Percentiles rank a stretch among this genome's conserved stretches.
Conservation (phyloP, 345 rosid species). For the Litchi chinensis region DNA sequence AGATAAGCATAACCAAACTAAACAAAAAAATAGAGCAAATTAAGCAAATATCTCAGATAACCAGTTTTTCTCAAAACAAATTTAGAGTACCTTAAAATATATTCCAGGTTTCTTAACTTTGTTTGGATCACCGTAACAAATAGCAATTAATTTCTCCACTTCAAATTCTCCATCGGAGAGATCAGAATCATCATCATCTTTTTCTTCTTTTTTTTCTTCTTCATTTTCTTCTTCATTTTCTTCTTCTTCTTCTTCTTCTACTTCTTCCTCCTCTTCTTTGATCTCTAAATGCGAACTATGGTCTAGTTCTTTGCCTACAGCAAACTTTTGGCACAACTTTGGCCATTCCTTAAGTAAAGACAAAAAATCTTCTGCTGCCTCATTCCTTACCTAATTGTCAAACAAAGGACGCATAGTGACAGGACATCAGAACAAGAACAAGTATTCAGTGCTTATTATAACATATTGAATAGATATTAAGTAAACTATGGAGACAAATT, state of each 20-base stretch:
- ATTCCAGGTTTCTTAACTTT: conserved; percentile 12
- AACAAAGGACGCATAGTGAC: background rate
- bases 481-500: background rate
- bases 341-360: conserved; percentile 29
- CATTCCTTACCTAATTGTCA: conserved; percentile 29
- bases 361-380: conserved; percentile 29
- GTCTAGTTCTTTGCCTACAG: background rate
- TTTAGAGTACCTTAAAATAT: conserved; percentile 24
- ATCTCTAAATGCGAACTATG: conserved; percentile 8
- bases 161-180: conserved; percentile 27
- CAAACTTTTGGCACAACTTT: conserved; percentile 17
- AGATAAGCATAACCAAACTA: too few relatives aligned
- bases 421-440: background rate
- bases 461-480: background rate
- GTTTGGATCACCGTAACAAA: conserved; percentile 31
- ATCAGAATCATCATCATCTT: background rate
- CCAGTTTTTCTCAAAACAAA: background rate
- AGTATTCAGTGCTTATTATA: too few relatives aligned
- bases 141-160: conserved; percentile 16
- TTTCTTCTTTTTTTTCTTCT: background rate
- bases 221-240: background rate
- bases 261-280: conserved; percentile 1
- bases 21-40: background rate
- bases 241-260: conserved; percentile 5
- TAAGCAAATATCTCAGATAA: too few relatives aligned